phyloP scores from a whole-genome alignment of 192 early-diverging fungal species.

The Mortierella hygrophila region DNA sequence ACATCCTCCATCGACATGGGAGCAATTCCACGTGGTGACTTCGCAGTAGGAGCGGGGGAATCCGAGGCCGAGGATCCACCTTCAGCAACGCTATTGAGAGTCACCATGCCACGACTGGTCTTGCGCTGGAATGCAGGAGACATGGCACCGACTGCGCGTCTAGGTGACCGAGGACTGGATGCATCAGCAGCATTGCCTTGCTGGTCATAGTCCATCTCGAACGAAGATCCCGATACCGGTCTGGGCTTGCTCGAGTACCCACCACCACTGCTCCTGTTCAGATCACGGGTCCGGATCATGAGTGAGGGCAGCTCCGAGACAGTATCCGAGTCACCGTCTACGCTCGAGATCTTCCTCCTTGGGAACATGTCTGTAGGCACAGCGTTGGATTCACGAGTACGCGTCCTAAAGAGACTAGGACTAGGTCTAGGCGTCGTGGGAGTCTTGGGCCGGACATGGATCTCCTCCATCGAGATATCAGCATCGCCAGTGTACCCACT shows the following conservation, averaged over 20 bases:
- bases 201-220: constrained; percentile 14
- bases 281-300: constrained; percentile 22
- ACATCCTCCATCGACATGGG: constrained; percentile 21
- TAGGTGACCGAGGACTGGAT: constrained; percentile 20
- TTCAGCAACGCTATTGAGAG: not conserved
- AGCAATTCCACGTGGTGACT: not conserved
- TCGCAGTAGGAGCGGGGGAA: not conserved
- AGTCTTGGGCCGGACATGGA: constrained; percentile 35
- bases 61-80: not conserved
- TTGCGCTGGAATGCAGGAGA: constrained; percentile 8
- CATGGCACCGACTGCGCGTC: constrained; percentile 11
- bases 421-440: not conserved
- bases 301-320: constrained; percentile 18
- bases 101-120: not conserved
- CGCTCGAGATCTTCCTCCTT: constrained; percentile 11
- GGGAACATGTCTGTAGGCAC: not conserved
- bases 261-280: constrained; percentile 24
- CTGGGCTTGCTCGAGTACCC: not conserved
- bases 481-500: constrained; percentile 53
- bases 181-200: not conserved
- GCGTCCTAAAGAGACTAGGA: constrained; percentile 10
- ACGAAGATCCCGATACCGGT: constrained; percentile 24
- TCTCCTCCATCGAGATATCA: constrained; percentile 54
- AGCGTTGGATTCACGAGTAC: constrained; percentile 21
- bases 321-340: constrained; percentile 29